A percentile compares a stretch with the other conserved stretches of the same genome.
These are phyloP conservation scores for Cyathus striatus DNA, from an alignment of 768 basidiomycete species.

Conservation along the genomic window DNA sequence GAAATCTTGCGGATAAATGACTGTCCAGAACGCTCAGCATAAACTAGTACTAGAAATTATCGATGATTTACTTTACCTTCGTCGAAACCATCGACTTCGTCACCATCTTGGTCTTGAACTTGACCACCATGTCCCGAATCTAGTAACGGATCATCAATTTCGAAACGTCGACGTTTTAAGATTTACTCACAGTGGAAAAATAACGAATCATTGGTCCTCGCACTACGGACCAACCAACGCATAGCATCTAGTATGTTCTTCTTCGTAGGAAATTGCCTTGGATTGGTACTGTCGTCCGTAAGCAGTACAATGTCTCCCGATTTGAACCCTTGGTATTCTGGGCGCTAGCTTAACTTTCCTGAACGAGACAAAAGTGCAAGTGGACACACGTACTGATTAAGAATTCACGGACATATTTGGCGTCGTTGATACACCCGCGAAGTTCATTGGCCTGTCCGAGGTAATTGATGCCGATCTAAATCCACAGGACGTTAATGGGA, in stretches of 20 bases:
- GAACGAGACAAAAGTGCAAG: neutral
- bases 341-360: conserved; percentile 1
- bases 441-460: conserved; percentile 57
- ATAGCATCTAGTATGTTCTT: conserved; percentile 44
- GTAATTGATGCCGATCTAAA: conserved; percentile 79
- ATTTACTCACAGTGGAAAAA: conserved; percentile 65
- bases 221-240: conserved; percentile 62
- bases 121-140: conserved; percentile 98
- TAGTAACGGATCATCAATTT: conserved; percentile 15
- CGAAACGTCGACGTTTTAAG: neutral
- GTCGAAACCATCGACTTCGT: conserved; percentile 76
- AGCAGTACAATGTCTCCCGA: conserved; percentile 63
- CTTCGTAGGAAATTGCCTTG: conserved; percentile 37
- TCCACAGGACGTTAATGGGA: conserved; percentile 1
- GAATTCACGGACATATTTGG: conserved; percentile 63
- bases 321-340: conserved; percentile 44
- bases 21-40: conserved; percentile 22
- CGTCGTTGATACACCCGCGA: conserved; percentile 80
- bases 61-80: conserved; percentile 43
- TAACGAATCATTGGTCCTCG: conserved; percentile 64
- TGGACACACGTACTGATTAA: conserved; percentile 41
- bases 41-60: neutral
- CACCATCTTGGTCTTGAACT: conserved; percentile 69
- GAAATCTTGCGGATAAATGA: conserved; percentile 89
- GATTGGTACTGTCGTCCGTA: conserved; percentile 52